A percentile compares a stretch with the other conserved stretches of the same genome.
phyloP scores from a whole-genome alignment of 2,329 filamentous ascomycete species.

The Aotearoamyces nothofagi region DNA sequence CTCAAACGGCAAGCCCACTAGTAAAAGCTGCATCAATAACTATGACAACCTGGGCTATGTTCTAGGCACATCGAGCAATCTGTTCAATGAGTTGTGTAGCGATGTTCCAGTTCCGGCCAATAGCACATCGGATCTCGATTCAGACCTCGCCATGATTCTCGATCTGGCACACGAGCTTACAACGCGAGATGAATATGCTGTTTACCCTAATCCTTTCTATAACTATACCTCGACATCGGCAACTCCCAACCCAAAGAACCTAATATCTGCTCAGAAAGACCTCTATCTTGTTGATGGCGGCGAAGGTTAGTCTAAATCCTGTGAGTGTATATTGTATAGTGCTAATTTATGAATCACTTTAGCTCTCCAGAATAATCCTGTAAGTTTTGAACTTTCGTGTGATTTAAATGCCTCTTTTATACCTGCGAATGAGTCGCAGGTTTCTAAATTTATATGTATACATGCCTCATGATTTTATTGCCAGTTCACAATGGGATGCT shows the following conservation, averaged over 20 bases:
- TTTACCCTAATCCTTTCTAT: constrained; percentile 47
- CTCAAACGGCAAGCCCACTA: constrained; percentile 26
- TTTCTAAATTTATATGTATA: no score
- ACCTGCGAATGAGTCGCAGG: no score
- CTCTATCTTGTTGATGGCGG: constrained; percentile 36
- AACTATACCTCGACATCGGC: constrained; percentile 23
- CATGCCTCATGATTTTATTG: no score
- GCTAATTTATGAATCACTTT: no score
- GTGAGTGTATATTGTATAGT: no score
- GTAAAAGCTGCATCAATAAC: constrained; percentile 19
- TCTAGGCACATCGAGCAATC: constrained; percentile 23
- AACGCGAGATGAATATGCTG: constrained; percentile 21
- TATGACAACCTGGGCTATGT: constrained; percentile 29
- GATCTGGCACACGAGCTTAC: constrained; percentile 14
- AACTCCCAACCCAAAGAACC: constrained; percentile 22
- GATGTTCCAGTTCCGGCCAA: constrained; percentile 9
- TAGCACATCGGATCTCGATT: constrained; percentile 8
- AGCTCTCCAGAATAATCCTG: constrained; percentile 34
- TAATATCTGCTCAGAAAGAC: constrained; percentile 21
- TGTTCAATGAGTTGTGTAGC: constrained; percentile 22
- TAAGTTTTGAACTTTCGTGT: no score
- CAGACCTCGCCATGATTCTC: constrained; percentile 18
- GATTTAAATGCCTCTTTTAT: no score
- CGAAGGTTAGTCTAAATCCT: no score
- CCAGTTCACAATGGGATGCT: no score